Conservation (phyloP, 1,284 basidiomycete genomes). For the Cryptococcus deneoformans region DNA sequence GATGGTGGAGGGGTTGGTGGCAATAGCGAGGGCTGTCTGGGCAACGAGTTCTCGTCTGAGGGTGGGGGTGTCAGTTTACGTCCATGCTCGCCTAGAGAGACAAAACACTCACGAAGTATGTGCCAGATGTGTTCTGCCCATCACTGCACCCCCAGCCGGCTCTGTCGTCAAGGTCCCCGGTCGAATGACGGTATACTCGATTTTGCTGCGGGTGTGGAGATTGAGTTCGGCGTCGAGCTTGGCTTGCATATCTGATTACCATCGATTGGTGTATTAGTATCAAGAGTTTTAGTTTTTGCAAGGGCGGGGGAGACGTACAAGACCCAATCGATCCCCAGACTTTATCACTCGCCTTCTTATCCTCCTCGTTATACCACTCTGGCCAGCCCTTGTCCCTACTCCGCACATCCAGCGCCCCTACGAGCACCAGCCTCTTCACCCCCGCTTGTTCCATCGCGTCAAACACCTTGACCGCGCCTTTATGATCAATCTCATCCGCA, state of each 20-base stretch:
- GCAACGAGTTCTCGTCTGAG: slow-evolving; percentile 63
- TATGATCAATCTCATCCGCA: slow-evolving; percentile 66
- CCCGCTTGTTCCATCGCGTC: slow-evolving; percentile 62
- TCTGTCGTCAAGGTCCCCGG: slow-evolving; percentile 61
- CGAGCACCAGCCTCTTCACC: slow-evolving; percentile 54
- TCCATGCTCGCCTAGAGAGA: too few species aligned
- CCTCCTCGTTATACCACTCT: slow-evolving; percentile 53
- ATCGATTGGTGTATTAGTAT: too few species aligned
- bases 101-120: slow-evolving; percentile 51
- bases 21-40: slow-evolving; percentile 55
- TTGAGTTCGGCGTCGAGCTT: slow-evolving; percentile 71
- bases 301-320: too few species aligned
- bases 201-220: slow-evolving; percentile 57
- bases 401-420: slow-evolving; percentile 65
- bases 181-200: slow-evolving; percentile 69
- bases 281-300: too few species aligned
- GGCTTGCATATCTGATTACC: slow-evolving; percentile 56
- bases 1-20: slow-evolving; percentile 59
- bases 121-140: slow-evolving; percentile 60
- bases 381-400: slow-evolving; percentile 53
- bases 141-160: slow-evolving; percentile 57
- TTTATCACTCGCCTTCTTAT: slow-evolving; percentile 52
- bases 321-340: slow-evolving; percentile 28
- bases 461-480: slow-evolving; percentile 68
- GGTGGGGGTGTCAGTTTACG: too few species aligned